Evolutionary conservation across 805 yeast genomes (phyloP).

Genomic region (Pichia pseudocactophila): DNA sequence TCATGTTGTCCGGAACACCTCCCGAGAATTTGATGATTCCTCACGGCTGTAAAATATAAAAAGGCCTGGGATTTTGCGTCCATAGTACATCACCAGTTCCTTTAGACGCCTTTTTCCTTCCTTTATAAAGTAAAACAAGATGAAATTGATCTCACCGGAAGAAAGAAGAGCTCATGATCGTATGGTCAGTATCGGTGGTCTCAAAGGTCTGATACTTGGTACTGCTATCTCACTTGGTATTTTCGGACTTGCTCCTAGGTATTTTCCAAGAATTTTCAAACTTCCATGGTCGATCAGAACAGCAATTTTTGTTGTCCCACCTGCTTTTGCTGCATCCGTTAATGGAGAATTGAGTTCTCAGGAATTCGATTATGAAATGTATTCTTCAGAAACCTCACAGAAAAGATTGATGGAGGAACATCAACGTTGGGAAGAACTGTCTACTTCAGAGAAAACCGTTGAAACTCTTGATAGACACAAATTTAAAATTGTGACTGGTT

Average conservation of each 20-base stretch:
- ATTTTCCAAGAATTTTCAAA: slow-evolving; percentile 34
- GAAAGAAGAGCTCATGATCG: slow-evolving; percentile 14
- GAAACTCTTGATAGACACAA: slow-evolving; percentile 45
- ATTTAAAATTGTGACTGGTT: slow-evolving; percentile 57
- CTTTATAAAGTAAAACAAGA: slow-evolving; percentile 1
- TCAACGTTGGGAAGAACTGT: slow-evolving; percentile 42
- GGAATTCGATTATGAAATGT: slow-evolving; percentile 51
- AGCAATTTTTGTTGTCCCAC: slow-evolving; percentile 61
- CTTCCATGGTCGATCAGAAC: slow-evolving; percentile 53
- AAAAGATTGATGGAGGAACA: slow-evolving; percentile 37
- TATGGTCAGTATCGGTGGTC: slow-evolving; percentile 11
- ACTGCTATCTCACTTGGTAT: slow-evolving; percentile 43
- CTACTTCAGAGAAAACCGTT: slow-evolving; percentile 40
- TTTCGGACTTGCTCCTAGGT: slow-evolving; percentile 40
- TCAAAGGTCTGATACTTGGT: slow-evolving; percentile 33
- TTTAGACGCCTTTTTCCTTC: no score
- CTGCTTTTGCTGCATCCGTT: slow-evolving; percentile 51
- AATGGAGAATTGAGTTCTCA: slow-evolving; percentile 66
- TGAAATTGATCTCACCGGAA: slow-evolving; percentile 18
- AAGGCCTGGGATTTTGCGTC: no score
- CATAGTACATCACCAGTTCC: no score
- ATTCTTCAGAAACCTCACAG: slow-evolving; percentile 39
- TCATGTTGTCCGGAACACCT: no score
- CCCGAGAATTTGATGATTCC: no score
- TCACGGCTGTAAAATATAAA: no score